These are phyloP conservation scores for Globisporangium barbulae DNA, from an alignment of 352 stramenopile species.

Conservation along the genomic window DNA sequence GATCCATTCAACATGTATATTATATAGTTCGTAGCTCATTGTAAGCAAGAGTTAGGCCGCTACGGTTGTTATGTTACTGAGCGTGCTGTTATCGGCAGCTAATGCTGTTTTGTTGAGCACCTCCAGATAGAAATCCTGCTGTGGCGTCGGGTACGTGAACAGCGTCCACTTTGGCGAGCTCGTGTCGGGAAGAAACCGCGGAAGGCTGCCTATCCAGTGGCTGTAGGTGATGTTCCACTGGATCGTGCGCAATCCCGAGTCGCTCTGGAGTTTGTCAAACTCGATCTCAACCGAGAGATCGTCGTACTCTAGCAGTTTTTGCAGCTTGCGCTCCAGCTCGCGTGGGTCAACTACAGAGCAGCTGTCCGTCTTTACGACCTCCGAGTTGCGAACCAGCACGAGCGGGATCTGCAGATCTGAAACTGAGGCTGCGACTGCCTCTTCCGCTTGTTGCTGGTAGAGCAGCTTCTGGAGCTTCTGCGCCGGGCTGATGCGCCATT, in stretches of 20 bases:
- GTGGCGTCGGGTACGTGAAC: conserved; percentile 20
- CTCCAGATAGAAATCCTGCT: conserved; percentile 11
- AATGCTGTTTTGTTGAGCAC: conserved; percentile 8
- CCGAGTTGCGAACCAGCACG: conserved; percentile 18
- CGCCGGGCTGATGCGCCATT: conserved; percentile 30
- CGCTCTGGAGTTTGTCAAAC: conserved; percentile 16
- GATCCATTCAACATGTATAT: background rate
- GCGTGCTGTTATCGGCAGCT: background rate
- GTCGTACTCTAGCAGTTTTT: conserved; percentile 33
- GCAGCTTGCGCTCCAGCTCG: conserved; percentile 27
- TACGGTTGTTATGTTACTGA: background rate
- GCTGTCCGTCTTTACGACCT: conserved; percentile 16
- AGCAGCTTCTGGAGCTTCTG: conserved; percentile 33
- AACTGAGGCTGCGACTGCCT: background rate
- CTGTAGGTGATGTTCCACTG: conserved; percentile 35
- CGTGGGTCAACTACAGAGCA: conserved; percentile 18
- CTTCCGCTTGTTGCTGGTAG: conserved; percentile 21
- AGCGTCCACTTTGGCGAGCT: conserved; percentile 29
- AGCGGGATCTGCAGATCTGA: conserved; percentile 20
- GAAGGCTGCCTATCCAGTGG: conserved; percentile 29
- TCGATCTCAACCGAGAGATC: conserved; percentile 34
- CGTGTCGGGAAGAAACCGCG: conserved; percentile 21
- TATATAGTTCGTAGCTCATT: background rate
- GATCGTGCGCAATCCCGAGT: conserved; percentile 14
- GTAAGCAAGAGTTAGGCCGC: background rate